These are phyloP conservation scores for Ramularia endophylla DNA, from an alignment of 2,329 filamentous ascomycete species.

Conservation along the genomic window DNA sequence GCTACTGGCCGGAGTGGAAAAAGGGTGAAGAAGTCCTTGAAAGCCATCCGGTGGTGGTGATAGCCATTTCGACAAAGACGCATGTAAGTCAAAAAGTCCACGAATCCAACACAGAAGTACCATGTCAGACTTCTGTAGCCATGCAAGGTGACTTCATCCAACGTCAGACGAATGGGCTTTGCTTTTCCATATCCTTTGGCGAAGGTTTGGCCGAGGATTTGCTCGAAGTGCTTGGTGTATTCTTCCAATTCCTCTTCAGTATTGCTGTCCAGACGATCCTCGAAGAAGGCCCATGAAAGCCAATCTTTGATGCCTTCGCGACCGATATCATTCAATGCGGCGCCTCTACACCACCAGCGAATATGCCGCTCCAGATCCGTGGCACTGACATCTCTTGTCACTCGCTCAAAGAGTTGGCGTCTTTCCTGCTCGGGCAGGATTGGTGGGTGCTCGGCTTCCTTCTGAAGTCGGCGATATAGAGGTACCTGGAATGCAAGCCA, in stretches of 20 bases:
- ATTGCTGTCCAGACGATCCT: slow-evolving; percentile 52
- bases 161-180: slow-evolving; percentile 53
- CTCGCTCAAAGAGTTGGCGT: slow-evolving; percentile 50
- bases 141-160: slow-evolving; percentile 54
- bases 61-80: slow-evolving; percentile 39
- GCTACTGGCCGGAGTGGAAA: slow-evolving; percentile 54
- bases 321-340: slow-evolving; percentile 52
- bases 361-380: slow-evolving; percentile 51
- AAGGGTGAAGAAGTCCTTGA: slow-evolving; percentile 13
- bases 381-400: slow-evolving; percentile 46
- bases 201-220: slow-evolving; percentile 42
- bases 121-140: slow-evolving; percentile 24
- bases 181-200: slow-evolving; percentile 51
- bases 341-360: slow-evolving; percentile 59
- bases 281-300: slow-evolving; percentile 58
- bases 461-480: slow-evolving; percentile 46
- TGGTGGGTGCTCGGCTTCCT: slow-evolving; percentile 46
- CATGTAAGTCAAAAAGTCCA: slow-evolving; percentile 10
- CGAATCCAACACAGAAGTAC: slow-evolving; percentile 13
- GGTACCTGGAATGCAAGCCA: slow-evolving; percentile 33
- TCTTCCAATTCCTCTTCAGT: slow-evolving; percentile 52
- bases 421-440: slow-evolving; percentile 44
- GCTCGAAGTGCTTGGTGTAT: slow-evolving; percentile 50
- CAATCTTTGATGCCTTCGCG: slow-evolving; percentile 62
- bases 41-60: slow-evolving; percentile 47